phyloP scores from a whole-genome alignment of 352 stramenopile genomes.

The Globisporangium carolinianum region DNA sequence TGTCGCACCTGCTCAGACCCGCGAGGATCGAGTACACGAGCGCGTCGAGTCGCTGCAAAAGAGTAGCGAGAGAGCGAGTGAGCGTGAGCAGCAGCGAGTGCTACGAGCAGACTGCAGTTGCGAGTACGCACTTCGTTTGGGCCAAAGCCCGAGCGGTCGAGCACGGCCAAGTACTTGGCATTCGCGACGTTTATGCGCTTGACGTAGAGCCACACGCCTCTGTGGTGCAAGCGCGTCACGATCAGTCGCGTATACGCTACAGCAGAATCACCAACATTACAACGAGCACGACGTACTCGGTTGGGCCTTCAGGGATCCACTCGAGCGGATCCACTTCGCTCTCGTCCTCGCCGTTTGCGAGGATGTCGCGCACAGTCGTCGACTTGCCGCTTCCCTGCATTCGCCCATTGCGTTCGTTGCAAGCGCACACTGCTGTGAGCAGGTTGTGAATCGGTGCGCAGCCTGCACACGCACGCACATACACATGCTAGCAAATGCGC shows the following conservation, averaged over 20 bases:
- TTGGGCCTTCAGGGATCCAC: constrained; percentile 16
- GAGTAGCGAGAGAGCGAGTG: neutral
- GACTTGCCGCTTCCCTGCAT: constrained; percentile 50
- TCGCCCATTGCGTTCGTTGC: neutral
- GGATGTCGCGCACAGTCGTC: constrained; percentile 27
- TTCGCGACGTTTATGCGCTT: constrained; percentile 51
- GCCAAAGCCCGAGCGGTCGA: constrained; percentile 51
- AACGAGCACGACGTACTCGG: constrained; percentile 9
- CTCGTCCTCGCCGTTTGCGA: constrained; percentile 16
- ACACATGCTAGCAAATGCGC: neutral
- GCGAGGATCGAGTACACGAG: constrained; percentile 64
- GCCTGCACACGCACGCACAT: neutral
- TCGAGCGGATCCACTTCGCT: constrained; percentile 13
- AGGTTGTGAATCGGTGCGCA: neutral
- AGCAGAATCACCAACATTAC: too few relatives aligned
- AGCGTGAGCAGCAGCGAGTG: neutral
- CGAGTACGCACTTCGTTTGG: constrained; percentile 15
- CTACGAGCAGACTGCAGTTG: too few relatives aligned
- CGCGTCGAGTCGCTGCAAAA: constrained; percentile 33
- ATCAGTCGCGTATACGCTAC: too few relatives aligned
- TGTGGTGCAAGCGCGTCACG: neutral
- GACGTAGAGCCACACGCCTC: constrained; percentile 70
- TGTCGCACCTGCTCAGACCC: constrained; percentile 43
- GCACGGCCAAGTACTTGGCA: constrained; percentile 65
- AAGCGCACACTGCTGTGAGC: neutral